Base-by-base conservation (phyloP, 768 basidiomycete species). In the Suillus lakei region DNA sequence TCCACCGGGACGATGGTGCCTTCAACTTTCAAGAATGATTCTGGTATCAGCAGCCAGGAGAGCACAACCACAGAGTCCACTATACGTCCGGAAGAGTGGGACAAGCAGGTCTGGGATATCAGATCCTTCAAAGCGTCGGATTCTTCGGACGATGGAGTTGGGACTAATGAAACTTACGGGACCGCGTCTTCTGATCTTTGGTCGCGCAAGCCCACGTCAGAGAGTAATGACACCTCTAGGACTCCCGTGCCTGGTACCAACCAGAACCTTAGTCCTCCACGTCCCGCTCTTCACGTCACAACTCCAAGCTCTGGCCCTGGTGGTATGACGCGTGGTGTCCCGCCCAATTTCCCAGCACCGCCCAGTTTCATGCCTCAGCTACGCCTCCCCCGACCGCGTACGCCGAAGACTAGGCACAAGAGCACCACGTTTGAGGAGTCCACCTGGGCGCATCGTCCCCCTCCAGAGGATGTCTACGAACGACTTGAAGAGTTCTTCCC, bases 401-500 rank as follows among this genome's bases (percentile, higher is more conserved):
- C 71, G 18, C 71, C 75, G 64, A 63, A 75, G 68, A 65, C 77
- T 64, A 61, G 74, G 71, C 70, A 68, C 69, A 69, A 71, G 67
- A 69, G 80, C 54, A 90, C 84, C 69, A 88, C 88, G 5, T 91
- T 93, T 68, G 87, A 84, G 16, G 90, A 88, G 69, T 84, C 85
- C 63, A 91, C 91, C 26, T 98, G 95, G 96, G 92, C 93, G 43
- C 88, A 91, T 66, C 92, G 96, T 71, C 96, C 96, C 34, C 88
- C 90, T 53, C 89, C 96, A 0, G 98, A 99, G 78, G 92, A 93
- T 69, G 91, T 99, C 51, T 95, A 95, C 74, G 92, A 98, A 50
- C 89, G 92, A 63, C 84, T 99, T 9, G 94, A 98, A 70, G 89
- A 91, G 66, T 98, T 94, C 82, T 99, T 99, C 84, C 96, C 97